Evolutionary conservation across 2,329 filamentous ascomycete genomes (phyloP), one percentile per base, ranked within the genome.

Genomic region (Cryphonectria radicalis): DNA sequence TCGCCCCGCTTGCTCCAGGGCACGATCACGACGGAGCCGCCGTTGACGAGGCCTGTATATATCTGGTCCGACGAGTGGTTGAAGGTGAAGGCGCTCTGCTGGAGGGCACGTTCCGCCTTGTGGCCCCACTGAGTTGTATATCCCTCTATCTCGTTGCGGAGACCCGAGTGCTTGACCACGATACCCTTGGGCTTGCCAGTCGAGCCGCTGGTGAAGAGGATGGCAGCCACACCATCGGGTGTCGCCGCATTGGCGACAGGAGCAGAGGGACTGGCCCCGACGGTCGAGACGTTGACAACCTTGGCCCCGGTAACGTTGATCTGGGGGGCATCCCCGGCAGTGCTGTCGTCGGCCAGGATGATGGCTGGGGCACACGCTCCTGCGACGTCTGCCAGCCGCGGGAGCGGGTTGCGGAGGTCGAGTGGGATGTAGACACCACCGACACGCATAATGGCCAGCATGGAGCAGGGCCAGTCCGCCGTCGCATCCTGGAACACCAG

Each of bases 341-440:
- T 63, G 17, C 32, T 37, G 32, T 37, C 37, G 10, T 63, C 59
- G 35, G 42, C 32, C 6, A 74, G 68, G 42, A 82, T 72, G 1
- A 74, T 74, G 19, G 42, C 70, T n/a, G 79, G 79, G 59, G 77
- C 63, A 63, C 77, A 79, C 63, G 79, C 76, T 2, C 75, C 46
- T 1, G 77, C 77, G 2, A 83, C 77, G 5, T 71, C 59, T 37
- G 59, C 59, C 2, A 63, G 59, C 17, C 59, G 59, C 10, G 59
- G 28, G 28, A 63, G 32, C 10, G 78, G 75, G 13, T 76, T 78
- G 0, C 75, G 72, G 0, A 76, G 63, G 68, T 87, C 85, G 0
- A 87, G 76, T 1, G 82, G 82, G 1, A 84, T 77, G 53, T 82
- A 82, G 1, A 79, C 74, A 8, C 76, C 78, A 0, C 83, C 83